These are phyloP conservation scores for Paramecium sonneborni DNA, from an alignment of 73 alveolate species.

Conservation along the genomic window DNA sequence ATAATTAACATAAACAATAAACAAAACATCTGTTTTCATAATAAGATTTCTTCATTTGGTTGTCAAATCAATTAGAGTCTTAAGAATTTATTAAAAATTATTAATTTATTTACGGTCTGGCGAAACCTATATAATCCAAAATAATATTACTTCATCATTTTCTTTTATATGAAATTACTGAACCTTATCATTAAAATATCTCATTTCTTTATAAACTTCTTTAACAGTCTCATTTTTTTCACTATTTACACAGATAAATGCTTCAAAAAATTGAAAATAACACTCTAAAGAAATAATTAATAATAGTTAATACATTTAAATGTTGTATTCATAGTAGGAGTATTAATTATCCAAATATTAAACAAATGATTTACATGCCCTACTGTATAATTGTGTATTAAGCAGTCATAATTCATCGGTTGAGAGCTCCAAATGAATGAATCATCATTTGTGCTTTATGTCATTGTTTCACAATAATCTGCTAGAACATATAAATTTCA, in stretches of 20 bases:
- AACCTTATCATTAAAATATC: not conserved
- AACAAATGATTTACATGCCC: not conserved
- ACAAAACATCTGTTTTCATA: not conserved
- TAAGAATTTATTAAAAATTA: not conserved
- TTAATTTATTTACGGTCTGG: not conserved
- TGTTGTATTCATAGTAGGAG: not conserved
- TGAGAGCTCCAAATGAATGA: not conserved
- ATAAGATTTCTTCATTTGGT: not conserved
- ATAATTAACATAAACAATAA: not conserved
- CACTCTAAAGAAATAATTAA: not conserved
- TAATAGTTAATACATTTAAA: not conserved
- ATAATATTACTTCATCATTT: constrained; percentile 1
- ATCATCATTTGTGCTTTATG: constrained; percentile 2
- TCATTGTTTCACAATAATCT: constrained; percentile 1
- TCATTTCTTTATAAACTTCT: not conserved
- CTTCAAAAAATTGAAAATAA: not conserved
- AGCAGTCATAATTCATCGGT: not conserved
- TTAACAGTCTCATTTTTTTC: not conserved
- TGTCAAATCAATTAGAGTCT: not conserved
- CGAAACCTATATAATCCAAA: not conserved
- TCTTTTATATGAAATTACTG: constrained; percentile 6
- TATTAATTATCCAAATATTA: not conserved
- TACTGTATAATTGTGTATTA: not conserved
- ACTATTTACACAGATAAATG: not conserved
- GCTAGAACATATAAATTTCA: not conserved